A percentile compares a stretch with the other conserved stretches of the same genome.
phyloP scores from a whole-genome alignment of 2,329 filamentous ascomycete genomes.

The Colletotrichum sp. region DNA sequence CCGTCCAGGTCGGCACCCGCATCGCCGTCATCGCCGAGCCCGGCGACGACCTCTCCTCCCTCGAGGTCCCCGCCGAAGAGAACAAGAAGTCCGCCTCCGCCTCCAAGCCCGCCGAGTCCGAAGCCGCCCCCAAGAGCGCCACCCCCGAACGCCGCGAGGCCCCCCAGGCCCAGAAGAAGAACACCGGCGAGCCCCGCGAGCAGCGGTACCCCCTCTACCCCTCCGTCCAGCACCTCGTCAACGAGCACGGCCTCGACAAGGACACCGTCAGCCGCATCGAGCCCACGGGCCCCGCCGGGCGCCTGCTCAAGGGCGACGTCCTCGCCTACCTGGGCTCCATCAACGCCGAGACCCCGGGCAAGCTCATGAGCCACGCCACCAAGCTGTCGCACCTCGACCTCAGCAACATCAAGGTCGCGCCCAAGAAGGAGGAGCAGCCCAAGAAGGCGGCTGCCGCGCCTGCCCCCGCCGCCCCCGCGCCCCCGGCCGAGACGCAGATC shows the following conservation, averaged over 20 bases:
- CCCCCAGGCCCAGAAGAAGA: conserved; percentile 25
- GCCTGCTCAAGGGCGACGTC: conserved; percentile 93
- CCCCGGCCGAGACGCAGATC: conserved; percentile 60
- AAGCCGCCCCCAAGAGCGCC: conserved; percentile 26
- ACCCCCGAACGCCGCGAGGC: conserved; percentile 17
- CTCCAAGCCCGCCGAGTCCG: conserved; percentile 29
- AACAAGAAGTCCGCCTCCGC: conserved; percentile 47
- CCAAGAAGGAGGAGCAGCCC: conserved; percentile 45
- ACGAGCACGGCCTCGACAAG: conserved; percentile 77
- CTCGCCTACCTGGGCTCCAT: conserved; percentile 87
- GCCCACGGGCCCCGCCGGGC: conserved; percentile 84
- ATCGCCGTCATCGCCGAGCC: conserved; percentile 85
- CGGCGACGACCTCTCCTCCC: conserved; percentile 76
- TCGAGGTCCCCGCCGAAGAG: conserved; percentile 76
- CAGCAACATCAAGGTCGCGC: conserved; percentile 88
- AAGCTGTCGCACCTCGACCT: conserved; percentile 87
- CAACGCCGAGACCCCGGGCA: conserved; percentile 71
- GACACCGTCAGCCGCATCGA: conserved; percentile 82
- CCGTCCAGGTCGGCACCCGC: conserved; percentile 76
- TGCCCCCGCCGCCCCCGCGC: conserved; percentile 34
- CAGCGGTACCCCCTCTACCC: conserved; percentile 79
- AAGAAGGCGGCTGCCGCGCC: background rate
- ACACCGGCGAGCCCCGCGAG: conserved; percentile 52
- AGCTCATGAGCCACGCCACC: conserved; percentile 73
- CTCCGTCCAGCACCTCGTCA: conserved; percentile 82